Evolutionary conservation across 1,284 basidiomycete genomes (phyloP).

Genomic region (Porodaedalea pini): DNA sequence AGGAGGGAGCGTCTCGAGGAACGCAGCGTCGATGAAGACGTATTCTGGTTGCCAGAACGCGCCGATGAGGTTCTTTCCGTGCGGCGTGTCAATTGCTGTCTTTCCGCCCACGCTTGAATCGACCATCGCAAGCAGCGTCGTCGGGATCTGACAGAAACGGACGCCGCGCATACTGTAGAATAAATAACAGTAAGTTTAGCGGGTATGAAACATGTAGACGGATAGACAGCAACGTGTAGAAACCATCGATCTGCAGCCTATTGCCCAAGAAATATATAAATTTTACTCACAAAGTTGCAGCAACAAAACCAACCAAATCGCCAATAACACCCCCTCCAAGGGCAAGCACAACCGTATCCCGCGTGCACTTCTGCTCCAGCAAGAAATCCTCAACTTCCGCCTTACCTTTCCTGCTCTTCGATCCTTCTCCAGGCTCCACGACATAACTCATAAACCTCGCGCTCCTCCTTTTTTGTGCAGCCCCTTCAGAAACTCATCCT

Average conservation of each 20-base stretch:
- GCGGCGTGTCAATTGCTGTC: constrained; percentile 96
- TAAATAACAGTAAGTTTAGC: neutral
- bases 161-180: constrained; percentile 78
- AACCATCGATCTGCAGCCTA: neutral
- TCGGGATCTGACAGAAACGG: constrained; percentile 94
- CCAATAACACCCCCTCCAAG: constrained; percentile 97
- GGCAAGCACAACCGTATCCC: constrained; percentile 92
- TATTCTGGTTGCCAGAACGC: constrained; percentile 98
- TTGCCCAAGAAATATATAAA: neutral
- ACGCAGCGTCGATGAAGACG: constrained; percentile 96
- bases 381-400: constrained; percentile 94
- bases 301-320: constrained; percentile 93
- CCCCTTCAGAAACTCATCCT: constrained; percentile 57
- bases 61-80: constrained; percentile 97
- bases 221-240: constrained; percentile 7
- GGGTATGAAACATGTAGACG: neutral
- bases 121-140: constrained; percentile 96
- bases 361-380: constrained; percentile 82
- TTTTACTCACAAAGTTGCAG: constrained; percentile 90
- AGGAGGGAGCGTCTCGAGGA: constrained; percentile 89
- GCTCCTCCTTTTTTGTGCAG: constrained; percentile 27
- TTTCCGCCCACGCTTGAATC: constrained; percentile 98
- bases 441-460: constrained; percentile 78
- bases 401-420: constrained; percentile 90
- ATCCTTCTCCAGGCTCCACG: constrained; percentile 88